A percentile compares a stretch with the other conserved stretches of the same genome.
Evolutionary conservation across 2,329 filamentous ascomycete species (phyloP).

Genomic region (Colletotrichum endophyticum): DNA sequence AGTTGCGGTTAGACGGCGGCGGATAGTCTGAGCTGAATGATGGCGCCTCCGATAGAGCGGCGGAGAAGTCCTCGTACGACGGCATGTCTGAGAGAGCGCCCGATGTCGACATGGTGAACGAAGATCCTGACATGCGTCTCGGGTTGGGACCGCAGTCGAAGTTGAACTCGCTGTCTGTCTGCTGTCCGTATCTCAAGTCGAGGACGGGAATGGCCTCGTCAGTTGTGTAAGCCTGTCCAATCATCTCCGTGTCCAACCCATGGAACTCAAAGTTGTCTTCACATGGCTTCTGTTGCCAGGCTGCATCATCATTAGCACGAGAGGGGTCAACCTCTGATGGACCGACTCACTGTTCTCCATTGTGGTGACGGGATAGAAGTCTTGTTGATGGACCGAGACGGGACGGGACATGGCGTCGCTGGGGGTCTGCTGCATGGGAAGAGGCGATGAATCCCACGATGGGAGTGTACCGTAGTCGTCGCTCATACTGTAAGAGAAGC

Average conservation of each 20-base stretch:
- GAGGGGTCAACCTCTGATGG: not conserved
- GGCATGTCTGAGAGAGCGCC: slow-evolving; percentile 70
- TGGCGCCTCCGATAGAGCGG: slow-evolving; percentile 68
- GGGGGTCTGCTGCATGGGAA: slow-evolving; percentile 55
- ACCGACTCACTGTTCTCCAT: slow-evolving; percentile 53
- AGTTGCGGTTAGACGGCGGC: slow-evolving; percentile 69
- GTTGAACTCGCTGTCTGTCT: slow-evolving; percentile 54
- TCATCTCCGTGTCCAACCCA: slow-evolving; percentile 62
- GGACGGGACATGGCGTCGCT: slow-evolving; percentile 58
- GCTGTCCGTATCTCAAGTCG: slow-evolving; percentile 59
- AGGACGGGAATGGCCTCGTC: slow-evolving; percentile 69
- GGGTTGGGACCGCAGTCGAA: slow-evolving; percentile 59
- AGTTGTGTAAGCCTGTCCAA: slow-evolving; percentile 66
- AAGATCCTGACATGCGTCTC: slow-evolving; percentile 74
- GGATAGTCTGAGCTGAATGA: slow-evolving; percentile 73
- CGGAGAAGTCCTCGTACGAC: slow-evolving; percentile 74
- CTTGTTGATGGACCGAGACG: slow-evolving; percentile 62
- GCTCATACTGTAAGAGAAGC: slow-evolving; percentile 62
- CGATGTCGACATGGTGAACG: slow-evolving; percentile 74
- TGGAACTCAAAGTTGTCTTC: slow-evolving; percentile 63
- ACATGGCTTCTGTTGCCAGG: slow-evolving; percentile 59
- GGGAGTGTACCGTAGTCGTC: slow-evolving; percentile 58
- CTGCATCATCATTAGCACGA: slow-evolving; percentile 8
- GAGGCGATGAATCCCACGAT: slow-evolving; percentile 61
- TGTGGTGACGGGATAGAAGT: slow-evolving; percentile 54